Base-by-base conservation (phyloP, 2,329 filamentous ascomycete genomes). In the Dryadomyces quercivorus region DNA sequence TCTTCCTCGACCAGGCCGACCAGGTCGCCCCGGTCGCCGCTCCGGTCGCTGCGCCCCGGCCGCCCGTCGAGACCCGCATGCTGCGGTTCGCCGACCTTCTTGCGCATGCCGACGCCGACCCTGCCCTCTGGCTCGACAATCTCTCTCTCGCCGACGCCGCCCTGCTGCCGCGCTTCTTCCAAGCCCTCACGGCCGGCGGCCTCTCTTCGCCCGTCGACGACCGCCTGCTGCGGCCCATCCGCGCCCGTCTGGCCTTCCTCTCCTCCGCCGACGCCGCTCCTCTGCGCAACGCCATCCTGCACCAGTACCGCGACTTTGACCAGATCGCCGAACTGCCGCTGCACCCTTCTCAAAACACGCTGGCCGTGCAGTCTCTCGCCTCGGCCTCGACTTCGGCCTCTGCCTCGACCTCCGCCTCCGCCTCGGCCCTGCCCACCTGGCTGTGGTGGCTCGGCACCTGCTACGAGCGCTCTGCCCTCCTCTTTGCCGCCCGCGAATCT, bases 1-100 rank as follows among this genome's bases (percentile, higher is more conserved):
- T 98, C 10, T 93, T 84, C 63, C 74, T 98, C 48, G 75, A 82
- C 58, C n/a, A n/a, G n/a, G 67, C 67, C 20, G 54, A 26, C 49
- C 22, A 21, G n/a, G n/a, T n/a, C n/a, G n/a, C n/a, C n/a, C n/a
- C n/a, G n/a, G n/a, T n/a, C n/a, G n/a, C n/a, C n/a, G n/a, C n/a
- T n/a, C n/a, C n/a, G n/a, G n/a, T n/a, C n/a, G n/a, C n/a, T n/a
- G n/a, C n/a, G n/a, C n/a, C n/a, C n/a, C n/a, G n/a, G n/a, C n/a
- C n/a, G n/a, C 66, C 70, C 10, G 65, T 81, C 26, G 79, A 82
- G 57, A 72, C 76, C 18, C 67, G 63, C 21, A 63, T 81, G 55
- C 71, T 73, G 51, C 70, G 78, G 55, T 77, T 74, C 53, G 68
- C 72, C 38, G 61, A 69, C 16, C 69, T 69, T 8, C 64, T 66